Evolutionary conservation across 176 grass and related monocot genomes (phyloP).

Genomic region (Tillandsia leiboldiana): DNA sequence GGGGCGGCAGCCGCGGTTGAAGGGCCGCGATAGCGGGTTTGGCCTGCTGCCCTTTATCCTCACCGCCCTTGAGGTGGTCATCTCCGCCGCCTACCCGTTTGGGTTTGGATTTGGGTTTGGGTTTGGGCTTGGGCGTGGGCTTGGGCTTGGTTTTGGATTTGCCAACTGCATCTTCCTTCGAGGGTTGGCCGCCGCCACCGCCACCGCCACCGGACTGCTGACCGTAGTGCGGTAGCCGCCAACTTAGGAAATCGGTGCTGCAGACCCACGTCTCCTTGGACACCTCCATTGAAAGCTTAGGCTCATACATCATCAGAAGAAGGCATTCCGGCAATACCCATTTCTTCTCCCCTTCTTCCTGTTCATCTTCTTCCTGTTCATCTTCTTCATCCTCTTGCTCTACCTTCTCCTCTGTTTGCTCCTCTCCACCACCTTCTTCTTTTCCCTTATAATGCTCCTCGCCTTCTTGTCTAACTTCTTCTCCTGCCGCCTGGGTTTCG

Average conservation of each 20-base stretch:
- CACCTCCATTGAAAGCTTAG: slow-evolving; percentile 99
- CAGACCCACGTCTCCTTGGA: slow-evolving; percentile 96
- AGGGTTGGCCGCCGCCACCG: too few relatives aligned
- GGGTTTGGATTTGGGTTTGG: slow-evolving; percentile 30
- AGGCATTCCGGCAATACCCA: slow-evolving; percentile 78
- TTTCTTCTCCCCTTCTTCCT: slow-evolving; percentile 43
- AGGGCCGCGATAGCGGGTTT: neutral
- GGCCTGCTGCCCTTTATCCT: slow-evolving; percentile 18
- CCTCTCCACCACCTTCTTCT: too few relatives aligned
- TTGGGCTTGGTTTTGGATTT: slow-evolving; percentile 23
- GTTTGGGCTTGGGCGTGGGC: slow-evolving; percentile 5
- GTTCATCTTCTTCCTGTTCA: slow-evolving; percentile 17
- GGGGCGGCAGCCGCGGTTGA: slow-evolving; percentile 5
- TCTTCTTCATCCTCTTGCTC: slow-evolving; percentile 9
- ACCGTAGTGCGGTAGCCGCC: slow-evolving; percentile 27
- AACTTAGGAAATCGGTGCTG: slow-evolving; percentile 74
- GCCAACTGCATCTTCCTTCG: neutral
- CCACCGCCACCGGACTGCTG: too few relatives aligned
- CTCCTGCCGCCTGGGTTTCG: slow-evolving; percentile 25
- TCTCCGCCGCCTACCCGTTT: slow-evolving; percentile 8
- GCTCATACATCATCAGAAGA: slow-evolving; percentile 95
- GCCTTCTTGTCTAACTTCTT: neutral
- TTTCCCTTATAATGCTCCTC: neutral
- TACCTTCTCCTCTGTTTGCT: too few relatives aligned
- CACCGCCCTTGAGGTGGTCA: neutral